These are phyloP conservation scores for Penicillium verrucosum DNA, from an alignment of 2,329 filamentous ascomycete species.

Conservation along the genomic window DNA sequence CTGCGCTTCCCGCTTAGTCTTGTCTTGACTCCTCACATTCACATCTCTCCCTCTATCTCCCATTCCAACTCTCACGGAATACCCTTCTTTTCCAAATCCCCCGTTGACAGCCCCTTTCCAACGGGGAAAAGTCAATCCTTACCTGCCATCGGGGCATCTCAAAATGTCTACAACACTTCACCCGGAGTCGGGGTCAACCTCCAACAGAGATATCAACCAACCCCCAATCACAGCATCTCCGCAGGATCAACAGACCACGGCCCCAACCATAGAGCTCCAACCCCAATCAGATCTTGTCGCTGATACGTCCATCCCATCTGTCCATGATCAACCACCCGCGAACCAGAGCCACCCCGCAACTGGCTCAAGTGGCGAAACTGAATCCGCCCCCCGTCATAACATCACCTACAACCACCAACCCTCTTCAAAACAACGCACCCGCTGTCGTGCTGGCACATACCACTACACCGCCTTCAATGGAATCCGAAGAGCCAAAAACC, in stretches of 20 bases:
- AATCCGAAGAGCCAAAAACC: slow-evolving; percentile 26
- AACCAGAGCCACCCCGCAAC: slow-evolving; percentile 21
- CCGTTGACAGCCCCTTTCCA: neutral
- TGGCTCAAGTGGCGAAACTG: slow-evolving; percentile 19
- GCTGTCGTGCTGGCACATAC: slow-evolving; percentile 12
- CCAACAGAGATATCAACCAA: slow-evolving; percentile 16
- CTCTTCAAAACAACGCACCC: slow-evolving; percentile 8
- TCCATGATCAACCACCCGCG: slow-evolving; percentile 9
- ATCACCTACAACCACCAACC: slow-evolving; percentile 9
- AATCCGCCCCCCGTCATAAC: slow-evolving; percentile 18
- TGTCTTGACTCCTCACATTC: slow-evolving; percentile 25
- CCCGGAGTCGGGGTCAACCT: slow-evolving; percentile 19
- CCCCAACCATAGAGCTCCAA: slow-evolving; percentile 1
- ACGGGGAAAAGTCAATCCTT: slow-evolving; percentile 15
- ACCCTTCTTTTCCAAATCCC: neutral
- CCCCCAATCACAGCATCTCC: slow-evolving; percentile 13
- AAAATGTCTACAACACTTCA: slow-evolving; percentile 26
- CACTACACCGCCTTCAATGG: slow-evolving; percentile 17
- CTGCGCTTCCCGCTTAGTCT: slow-evolving; percentile 15
- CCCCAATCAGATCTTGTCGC: slow-evolving; percentile 10
- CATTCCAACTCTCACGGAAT: neutral
- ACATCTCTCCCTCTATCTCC: slow-evolving; percentile 8
- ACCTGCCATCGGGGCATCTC: slow-evolving; percentile 13
- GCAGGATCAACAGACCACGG: slow-evolving; percentile 12
- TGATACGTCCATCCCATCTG: slow-evolving; percentile 9